phyloP scores from a whole-genome alignment of 176 grass and related monocot genomes.

The sorghum (Sorghum bicolor) region DNA sequence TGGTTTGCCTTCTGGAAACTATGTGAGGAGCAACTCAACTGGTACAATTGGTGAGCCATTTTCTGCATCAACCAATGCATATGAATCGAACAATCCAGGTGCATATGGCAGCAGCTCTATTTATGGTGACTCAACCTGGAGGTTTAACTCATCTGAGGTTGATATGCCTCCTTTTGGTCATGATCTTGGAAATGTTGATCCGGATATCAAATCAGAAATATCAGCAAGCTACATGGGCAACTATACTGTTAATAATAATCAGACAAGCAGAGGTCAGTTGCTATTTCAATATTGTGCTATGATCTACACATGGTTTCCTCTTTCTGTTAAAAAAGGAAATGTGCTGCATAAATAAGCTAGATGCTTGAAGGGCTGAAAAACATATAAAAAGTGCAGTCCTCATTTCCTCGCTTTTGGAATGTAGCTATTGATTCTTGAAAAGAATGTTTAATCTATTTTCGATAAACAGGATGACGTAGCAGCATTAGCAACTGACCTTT shows the following conservation, averaged over 20 bases:
- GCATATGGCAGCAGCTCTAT: constrained; percentile 57
- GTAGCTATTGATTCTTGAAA: not conserved
- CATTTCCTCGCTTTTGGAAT: constrained; percentile 12
- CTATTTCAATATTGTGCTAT: constrained; percentile 28
- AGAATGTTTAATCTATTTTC: not conserved
- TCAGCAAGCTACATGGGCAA: constrained; percentile 52
- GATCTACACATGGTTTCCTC: not conserved
- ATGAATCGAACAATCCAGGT: constrained; percentile 48
- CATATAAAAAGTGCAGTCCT: not conserved
- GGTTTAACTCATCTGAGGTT: constrained; percentile 57
- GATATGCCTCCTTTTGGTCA: constrained; percentile 63
- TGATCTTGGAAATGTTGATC: constrained; percentile 61
- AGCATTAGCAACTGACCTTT: not conserved
- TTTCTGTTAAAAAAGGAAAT: constrained; percentile 3
- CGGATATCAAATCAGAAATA: constrained; percentile 44
- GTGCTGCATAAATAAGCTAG: not conserved
- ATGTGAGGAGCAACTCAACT: constrained; percentile 56
- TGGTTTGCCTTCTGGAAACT: constrained; percentile 45
- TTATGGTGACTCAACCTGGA: constrained; percentile 67
- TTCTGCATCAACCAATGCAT: constrained; percentile 50
- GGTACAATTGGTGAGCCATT: constrained; percentile 57
- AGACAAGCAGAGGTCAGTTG: constrained; percentile 70
- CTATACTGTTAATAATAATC: constrained; percentile 70
- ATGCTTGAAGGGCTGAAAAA: constrained; percentile 1
- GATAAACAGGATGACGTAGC: constrained; percentile 11